A percentile compares a stretch with the other conserved stretches of the same genome.
These are phyloP conservation scores for Amanita exitialis DNA, from an alignment of 768 basidiomycete species.

Conservation along the genomic window DNA sequence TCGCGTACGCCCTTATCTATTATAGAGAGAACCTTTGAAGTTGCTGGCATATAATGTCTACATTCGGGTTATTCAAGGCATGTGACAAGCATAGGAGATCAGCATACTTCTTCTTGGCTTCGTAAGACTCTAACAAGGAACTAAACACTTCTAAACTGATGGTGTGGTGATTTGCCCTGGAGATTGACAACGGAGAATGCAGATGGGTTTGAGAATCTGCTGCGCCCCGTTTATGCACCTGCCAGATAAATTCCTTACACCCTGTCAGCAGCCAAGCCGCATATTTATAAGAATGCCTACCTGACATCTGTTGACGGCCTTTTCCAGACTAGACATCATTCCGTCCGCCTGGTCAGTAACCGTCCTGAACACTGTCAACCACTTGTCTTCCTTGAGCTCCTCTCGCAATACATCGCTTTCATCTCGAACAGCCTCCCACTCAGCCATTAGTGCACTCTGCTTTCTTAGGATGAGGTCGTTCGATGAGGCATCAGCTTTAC, in stretches of 20 bases:
- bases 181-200: constrained; percentile 33
- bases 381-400: constrained; percentile 95
- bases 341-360: constrained; percentile 93
- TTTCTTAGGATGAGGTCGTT: constrained; percentile 50
- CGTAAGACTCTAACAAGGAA: constrained; percentile 63
- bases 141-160: constrained; percentile 55
- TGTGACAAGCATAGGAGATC: neutral
- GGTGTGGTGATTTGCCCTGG: constrained; percentile 40
- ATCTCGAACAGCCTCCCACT: constrained; percentile 76
- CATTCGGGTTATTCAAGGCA: neutral
- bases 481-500: constrained; percentile 32
- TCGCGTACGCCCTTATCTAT: constrained; percentile 92
- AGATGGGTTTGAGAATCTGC: constrained; percentile 33
- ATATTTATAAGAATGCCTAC: constrained; percentile 30
- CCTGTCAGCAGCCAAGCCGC: constrained; percentile 5
- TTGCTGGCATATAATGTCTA: constrained; percentile 93
- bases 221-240: constrained; percentile 51
- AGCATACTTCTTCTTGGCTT: constrained; percentile 78
- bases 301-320: constrained; percentile 84
- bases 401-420: constrained; percentile 78
- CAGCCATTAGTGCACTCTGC: constrained; percentile 57
- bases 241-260: constrained; percentile 74
- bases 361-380: constrained; percentile 90
- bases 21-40: constrained; percentile 84
- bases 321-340: constrained; percentile 96